phyloP scores from a whole-genome alignment of 139 green algal genomes.

The Coelastrella sp. region DNA sequence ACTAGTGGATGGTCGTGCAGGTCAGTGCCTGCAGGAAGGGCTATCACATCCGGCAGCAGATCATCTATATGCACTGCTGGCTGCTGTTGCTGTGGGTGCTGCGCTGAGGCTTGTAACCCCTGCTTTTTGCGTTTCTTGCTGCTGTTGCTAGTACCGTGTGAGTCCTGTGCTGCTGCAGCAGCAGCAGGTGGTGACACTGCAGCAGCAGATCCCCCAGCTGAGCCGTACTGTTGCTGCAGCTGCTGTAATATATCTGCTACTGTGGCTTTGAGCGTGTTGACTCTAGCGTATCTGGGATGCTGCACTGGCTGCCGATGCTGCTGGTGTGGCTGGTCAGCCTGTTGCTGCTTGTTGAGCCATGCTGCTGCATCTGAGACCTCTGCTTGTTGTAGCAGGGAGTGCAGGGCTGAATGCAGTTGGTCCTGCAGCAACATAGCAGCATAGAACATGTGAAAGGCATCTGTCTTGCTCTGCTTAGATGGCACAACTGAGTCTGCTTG shows the following conservation, averaged over 20 bases:
- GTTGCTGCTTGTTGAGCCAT: neutral
- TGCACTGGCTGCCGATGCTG: conserved; percentile 26
- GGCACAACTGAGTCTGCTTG: no score
- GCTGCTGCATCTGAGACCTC: conserved; percentile 24
- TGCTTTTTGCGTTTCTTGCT: conserved; percentile 3
- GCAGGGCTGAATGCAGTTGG: conserved; percentile 47
- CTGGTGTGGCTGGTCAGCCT: neutral
- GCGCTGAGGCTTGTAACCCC: neutral
- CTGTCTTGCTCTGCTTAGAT: no score
- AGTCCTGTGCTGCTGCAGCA: neutral
- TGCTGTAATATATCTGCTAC: conserved; percentile 70
- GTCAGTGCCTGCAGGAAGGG: conserved; percentile 87
- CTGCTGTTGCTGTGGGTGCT: neutral
- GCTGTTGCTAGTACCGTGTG: neutral
- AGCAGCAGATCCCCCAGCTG: neutral
- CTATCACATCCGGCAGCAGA: conserved; percentile 88
- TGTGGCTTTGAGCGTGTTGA: conserved; percentile 82
- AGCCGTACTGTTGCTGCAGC: conserved; percentile 55
- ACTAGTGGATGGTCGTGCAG: conserved; percentile 93
- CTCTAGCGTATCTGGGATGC: conserved; percentile 72
- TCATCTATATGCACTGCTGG: conserved; percentile 54
- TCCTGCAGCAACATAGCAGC: neutral
- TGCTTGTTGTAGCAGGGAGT: conserved; percentile 48
- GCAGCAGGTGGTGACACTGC: neutral
- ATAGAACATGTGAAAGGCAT: no score